A percentile compares a stretch with the other conserved stretches of the same genome.
Evolutionary conservation across 1,284 basidiomycete species (phyloP).

Genomic region (Butyriboletus appendiculatus): DNA sequence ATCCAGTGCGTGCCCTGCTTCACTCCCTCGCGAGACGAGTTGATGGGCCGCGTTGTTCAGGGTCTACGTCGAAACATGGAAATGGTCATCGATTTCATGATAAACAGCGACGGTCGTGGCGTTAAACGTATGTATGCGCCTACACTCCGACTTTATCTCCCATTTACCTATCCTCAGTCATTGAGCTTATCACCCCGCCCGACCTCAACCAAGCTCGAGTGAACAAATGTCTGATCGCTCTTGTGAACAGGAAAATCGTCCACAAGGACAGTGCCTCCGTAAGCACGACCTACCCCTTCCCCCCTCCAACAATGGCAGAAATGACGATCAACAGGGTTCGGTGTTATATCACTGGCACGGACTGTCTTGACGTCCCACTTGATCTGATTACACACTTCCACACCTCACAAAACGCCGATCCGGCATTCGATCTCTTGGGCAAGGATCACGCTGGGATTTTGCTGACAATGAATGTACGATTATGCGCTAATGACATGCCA

Average conservation of each 20-base stretch:
- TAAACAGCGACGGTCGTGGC: slow-evolving; percentile 55
- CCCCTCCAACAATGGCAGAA: background rate
- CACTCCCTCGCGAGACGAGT: background rate
- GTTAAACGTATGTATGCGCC: slow-evolving; percentile 51
- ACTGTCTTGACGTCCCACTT: slow-evolving; percentile 19
- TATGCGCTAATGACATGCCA: background rate
- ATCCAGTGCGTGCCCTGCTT: slow-evolving; percentile 57
- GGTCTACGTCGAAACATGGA: slow-evolving; percentile 77
- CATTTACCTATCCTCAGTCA: slow-evolving; percentile 48
- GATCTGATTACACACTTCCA: background rate
- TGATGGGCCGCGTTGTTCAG: slow-evolving; percentile 35
- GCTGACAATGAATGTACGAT: background rate
- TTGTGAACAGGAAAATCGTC: slow-evolving; percentile 87
- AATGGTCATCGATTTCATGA: slow-evolving; percentile 67
- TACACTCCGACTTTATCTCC: background rate
- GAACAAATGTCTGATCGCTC: slow-evolving; percentile 91
- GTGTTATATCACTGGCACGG: slow-evolving; percentile 35
- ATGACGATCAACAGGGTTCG: slow-evolving; percentile 22
- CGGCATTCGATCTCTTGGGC: background rate
- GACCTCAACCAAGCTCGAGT: slow-evolving; percentile 87
- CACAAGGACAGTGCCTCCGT: slow-evolving; percentile 73
- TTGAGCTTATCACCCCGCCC: slow-evolving; percentile 77
- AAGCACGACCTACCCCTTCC: background rate
- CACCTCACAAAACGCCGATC: background rate
- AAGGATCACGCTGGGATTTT: background rate